Conservation (phyloP, 805 yeast genomes). For the Starmera dryadoides region DNA sequence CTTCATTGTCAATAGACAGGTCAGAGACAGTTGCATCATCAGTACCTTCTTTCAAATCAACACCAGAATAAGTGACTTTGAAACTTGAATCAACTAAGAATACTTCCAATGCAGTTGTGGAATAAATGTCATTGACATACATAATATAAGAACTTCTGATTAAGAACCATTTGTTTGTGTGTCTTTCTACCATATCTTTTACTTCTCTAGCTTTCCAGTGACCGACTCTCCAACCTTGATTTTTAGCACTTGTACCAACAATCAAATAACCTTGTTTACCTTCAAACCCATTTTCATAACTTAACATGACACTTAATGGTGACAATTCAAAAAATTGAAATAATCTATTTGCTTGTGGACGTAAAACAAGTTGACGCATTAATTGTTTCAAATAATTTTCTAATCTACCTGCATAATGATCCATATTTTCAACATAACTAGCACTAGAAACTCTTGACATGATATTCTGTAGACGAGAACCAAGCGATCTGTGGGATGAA, state of each 20-base stretch:
- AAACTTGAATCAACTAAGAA: slow-evolving; percentile 81
- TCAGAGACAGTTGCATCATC: slow-evolving; percentile 26
- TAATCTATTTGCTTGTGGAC: slow-evolving; percentile 75
- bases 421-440: slow-evolving; percentile 1
- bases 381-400: slow-evolving; percentile 64
- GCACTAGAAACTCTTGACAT: slow-evolving; percentile 10
- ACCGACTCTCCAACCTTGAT: slow-evolving; percentile 95
- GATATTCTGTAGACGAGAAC: slow-evolving; percentile 10
- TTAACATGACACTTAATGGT: slow-evolving; percentile 74
- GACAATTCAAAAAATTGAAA: slow-evolving; percentile 88
- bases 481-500: slow-evolving; percentile 1
- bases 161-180: slow-evolving; percentile 87
- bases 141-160: slow-evolving; percentile 78
- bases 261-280: slow-evolving; percentile 88
- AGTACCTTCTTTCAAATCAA: slow-evolving; percentile 17
- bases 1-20: slow-evolving; percentile 21
- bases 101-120: slow-evolving; percentile 86
- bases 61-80: slow-evolving; percentile 42
- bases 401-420: slow-evolving; percentile 23
- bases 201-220: slow-evolving; percentile 76
- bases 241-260: slow-evolving; percentile 72
- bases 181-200: slow-evolving; percentile 83
- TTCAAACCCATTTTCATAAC: slow-evolving; percentile 71
- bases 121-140: slow-evolving; percentile 78
- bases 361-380: slow-evolving; percentile 50